A percentile compares a stretch with the other conserved stretches of the same genome.
Conservation (phyloP, 306 rosid species). For the Sophora flavescens region DNA sequence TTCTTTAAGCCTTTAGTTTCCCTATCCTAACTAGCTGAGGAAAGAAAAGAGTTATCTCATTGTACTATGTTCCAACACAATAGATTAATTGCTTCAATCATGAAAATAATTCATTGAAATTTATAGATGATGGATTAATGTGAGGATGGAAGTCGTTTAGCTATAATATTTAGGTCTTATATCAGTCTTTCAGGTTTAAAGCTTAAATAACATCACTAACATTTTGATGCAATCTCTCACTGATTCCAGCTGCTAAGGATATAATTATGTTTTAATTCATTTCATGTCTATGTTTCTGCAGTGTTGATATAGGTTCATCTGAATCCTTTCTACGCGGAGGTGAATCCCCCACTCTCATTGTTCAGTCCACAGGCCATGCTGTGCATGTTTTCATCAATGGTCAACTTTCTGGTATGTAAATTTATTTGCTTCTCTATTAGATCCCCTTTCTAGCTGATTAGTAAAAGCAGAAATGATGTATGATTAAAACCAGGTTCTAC, state of each 20-base stretch:
- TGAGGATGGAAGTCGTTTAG: background rate
- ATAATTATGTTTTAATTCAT: conserved; percentile 3
- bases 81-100: background rate
- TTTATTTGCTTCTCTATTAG: conserved; percentile 32
- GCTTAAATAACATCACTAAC: background rate
- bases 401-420: conserved; percentile 67
- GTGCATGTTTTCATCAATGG: conserved; percentile 85
- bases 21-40: background rate
- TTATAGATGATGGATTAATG: background rate
- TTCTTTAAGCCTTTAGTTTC: conserved; percentile 13
- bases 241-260: background rate
- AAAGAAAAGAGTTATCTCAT: background rate
- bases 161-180: background rate
- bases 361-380: conserved; percentile 83
- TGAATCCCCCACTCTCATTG: conserved; percentile 77
- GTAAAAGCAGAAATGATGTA: conserved; percentile 20
- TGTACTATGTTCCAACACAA: background rate
- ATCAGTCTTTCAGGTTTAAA: background rate
- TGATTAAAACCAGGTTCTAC: conserved; percentile 68
- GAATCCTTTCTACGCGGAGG: conserved; percentile 84
- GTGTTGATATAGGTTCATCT: conserved; percentile 72
- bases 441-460: conserved; percentile 22
- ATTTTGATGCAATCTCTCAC: background rate
- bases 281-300: conserved; percentile 48
- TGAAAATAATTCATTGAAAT: background rate